These are phyloP conservation scores for Cadophora sp. DNA, from an alignment of 2,329 filamentous ascomycete genomes.

Conservation along the genomic window DNA sequence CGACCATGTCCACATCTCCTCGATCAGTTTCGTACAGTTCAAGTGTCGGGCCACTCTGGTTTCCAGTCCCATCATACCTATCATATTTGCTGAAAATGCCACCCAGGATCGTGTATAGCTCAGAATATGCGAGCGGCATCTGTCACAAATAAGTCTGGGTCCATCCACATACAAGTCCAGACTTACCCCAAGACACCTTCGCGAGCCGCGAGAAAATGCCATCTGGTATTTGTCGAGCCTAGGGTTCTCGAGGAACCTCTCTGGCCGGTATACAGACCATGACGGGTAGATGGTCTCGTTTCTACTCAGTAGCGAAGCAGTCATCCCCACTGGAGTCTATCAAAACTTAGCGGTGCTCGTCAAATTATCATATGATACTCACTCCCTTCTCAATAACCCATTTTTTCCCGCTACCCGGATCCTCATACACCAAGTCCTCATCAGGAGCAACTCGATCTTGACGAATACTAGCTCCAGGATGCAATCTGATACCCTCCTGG, in stretches of 20 bases:
- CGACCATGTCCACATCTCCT: constrained; percentile 8
- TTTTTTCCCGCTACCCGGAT: neutral
- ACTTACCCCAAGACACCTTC: constrained; percentile 13
- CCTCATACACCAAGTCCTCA: constrained; percentile 40
- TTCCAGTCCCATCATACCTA: neutral
- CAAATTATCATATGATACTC: neutral
- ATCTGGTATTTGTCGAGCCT: constrained; percentile 7
- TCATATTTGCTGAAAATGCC: constrained; percentile 11
- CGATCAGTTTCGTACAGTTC: constrained; percentile 10
- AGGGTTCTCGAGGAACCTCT: constrained; percentile 13
- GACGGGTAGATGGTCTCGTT: constrained; percentile 2
- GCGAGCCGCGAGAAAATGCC: neutral
- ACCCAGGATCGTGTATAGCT: constrained; percentile 6
- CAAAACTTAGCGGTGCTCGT: neutral
- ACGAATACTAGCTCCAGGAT: constrained; percentile 38
- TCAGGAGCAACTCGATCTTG: constrained; percentile 23
- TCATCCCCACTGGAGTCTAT: constrained; percentile 12
- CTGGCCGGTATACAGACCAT: constrained; percentile 7
- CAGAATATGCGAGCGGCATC: constrained; percentile 12
- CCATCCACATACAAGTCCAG: neutral
- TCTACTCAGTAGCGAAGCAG: neutral
- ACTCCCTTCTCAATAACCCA: constrained; percentile 4
- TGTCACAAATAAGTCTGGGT: neutral
- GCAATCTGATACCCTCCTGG: constrained; percentile 48
- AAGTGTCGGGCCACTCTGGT: neutral